Base-by-base conservation (phyloP, 306 rosid species). In the Acacia melanoxylon region DNA sequence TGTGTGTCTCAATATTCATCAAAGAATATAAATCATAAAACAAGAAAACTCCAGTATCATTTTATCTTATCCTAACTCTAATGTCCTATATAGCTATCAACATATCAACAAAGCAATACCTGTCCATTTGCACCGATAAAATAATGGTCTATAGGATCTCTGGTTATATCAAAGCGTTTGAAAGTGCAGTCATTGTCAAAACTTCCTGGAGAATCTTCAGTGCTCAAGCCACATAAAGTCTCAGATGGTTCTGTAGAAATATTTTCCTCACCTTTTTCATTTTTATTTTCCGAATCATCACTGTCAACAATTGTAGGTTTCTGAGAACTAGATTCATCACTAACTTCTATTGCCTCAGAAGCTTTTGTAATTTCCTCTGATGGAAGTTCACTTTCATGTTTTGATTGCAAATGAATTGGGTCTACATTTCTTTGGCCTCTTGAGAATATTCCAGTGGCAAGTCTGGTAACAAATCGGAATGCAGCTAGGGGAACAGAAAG, bases 401-500 rank as follows among this genome's bases (percentile, higher is more conserved):
- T 85, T 17, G 88, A 79, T 78, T 88, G 92, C 80, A 72, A 48
- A 86, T 82, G 68, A 83, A 31, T 75, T 78, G 89, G 86, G 78
- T 90, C 92, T 54, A 65, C 56, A 83, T 80, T 89, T 71, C 83
- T 93, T 86, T 88, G 93, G 78, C 91, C 97, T 82, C 91, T 89
- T 42, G 99, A 94, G 88, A 96, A 96, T 78, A 96, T 88, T 83
- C 98, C 99, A 82, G 87, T 54, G 69, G 99, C 99, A 77, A 96
- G 89, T 88, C 97, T 91, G 76, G 94, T 89, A 78, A 96, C 91
- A 24, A 85, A 96, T 78, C 92, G 91, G 74, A 92, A 22, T 67
- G 99, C 99, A 85, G 99, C 99, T 72, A 93, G 78, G 62, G 99
- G 97, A 78, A 90, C 94, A 77, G 99, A 85, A 59, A 96, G 87